Evolutionary conservation across 2,329 filamentous ascomycete genomes (phyloP).

Genomic region (Neopestalotiopsis rosae): DNA sequence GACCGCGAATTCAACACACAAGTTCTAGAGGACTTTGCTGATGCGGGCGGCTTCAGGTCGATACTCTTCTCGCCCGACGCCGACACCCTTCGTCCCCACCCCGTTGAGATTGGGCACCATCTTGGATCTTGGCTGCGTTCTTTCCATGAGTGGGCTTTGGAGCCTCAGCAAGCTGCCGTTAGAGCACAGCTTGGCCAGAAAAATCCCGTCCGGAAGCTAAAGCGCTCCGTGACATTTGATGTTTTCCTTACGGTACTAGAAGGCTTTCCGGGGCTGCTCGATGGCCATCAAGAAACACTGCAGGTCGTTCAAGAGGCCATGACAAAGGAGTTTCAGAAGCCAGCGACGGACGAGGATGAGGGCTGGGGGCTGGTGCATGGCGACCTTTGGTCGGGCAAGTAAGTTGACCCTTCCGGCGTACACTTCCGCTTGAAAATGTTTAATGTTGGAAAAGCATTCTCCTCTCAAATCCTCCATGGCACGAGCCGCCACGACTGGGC

Average conservation of each 20-base stretch:
- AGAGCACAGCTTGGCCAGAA: constrained; percentile 32
- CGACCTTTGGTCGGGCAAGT: constrained; percentile 50
- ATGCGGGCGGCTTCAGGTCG: background rate
- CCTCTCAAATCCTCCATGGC: background rate
- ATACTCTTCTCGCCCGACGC: background rate
- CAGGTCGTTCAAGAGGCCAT: constrained; percentile 30
- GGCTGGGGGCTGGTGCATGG: constrained; percentile 41
- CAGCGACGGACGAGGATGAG: background rate
- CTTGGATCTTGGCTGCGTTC: constrained; percentile 38
- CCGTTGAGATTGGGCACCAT: background rate
- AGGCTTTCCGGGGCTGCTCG: constrained; percentile 37
- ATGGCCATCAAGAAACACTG: constrained; percentile 31
- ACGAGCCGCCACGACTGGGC: constrained; percentile 30
- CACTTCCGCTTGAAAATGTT: background rate
- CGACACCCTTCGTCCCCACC: background rate
- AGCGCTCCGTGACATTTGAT: constrained; percentile 43
- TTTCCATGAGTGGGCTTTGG: constrained; percentile 41
- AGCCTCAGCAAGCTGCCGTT: constrained; percentile 27
- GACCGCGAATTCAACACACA: background rate
- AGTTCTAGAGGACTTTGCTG: background rate
- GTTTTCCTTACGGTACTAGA: constrained; percentile 38
- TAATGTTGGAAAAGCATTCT: background rate
- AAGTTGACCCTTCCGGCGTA: constrained; percentile 22
- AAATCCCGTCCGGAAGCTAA: constrained; percentile 40
- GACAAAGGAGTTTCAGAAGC: constrained; percentile 17